Base-by-base conservation (phyloP, 345 rosid species). In the Eucalyptus marginata region DNA sequence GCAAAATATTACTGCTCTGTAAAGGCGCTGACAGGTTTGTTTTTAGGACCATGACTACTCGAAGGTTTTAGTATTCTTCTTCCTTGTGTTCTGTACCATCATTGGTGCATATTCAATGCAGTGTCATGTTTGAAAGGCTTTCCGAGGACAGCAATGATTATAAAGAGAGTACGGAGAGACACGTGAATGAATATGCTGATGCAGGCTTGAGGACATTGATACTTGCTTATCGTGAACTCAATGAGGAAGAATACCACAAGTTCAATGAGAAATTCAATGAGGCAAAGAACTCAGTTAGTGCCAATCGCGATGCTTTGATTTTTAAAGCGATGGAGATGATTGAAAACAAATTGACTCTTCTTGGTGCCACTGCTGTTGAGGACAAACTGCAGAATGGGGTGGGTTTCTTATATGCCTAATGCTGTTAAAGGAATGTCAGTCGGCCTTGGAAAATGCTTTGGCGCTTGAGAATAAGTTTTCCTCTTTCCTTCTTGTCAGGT, bases 351-450 rank as follows among this genome's bases (percentile, higher is more conserved):
- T 87, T 97, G 88, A 88, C 93, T 90, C 98, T 97, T 90, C 95
- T 97, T 79, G 99, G 99, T 86, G 99, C 98, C 76, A 97, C 99
- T 36, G 99, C 99, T 88, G 95, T 97, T 79, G 99, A 97, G 91
- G 99, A 97, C 94, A 97, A 97, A 92, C 96, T 97, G 62, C 99
- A 97, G 95, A 91, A 95, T 90, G 99, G 99, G 96, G 99, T 97
- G 89, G 88, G 99, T 88, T 86, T 90, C 64, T 47, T 89, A 88
- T 84, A 89, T 49, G 59, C 44, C 43, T 7, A 49, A 5, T 49
- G 25, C 43, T 46, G 40, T 46, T 27, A 29, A 1, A 49, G 87
- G 87, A 86, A 27, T 49, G 40, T 86, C 33, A 86, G 87, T 86
- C 7, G 0, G 27, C 59, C 24, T 50, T 86, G 44, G 56, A 43